Evolutionary conservation across 2,329 filamentous ascomycete species (phyloP).

Genomic region (Trichoderma cornu-damae): DNA sequence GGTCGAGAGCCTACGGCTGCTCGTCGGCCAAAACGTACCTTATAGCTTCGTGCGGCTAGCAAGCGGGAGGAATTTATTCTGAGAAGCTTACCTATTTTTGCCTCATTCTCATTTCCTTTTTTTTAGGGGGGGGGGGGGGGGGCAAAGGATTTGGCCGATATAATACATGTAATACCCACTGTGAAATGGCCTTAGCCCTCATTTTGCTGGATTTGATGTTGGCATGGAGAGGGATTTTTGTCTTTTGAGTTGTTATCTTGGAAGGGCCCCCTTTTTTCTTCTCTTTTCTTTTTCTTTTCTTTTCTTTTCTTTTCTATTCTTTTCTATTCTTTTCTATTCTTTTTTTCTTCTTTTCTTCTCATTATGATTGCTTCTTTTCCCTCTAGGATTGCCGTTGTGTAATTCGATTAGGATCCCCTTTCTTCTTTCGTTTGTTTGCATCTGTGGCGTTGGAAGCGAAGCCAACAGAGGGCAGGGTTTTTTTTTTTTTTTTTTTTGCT

Average conservation of each 20-base stretch:
- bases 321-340: too few species aligned
- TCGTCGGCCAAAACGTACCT: slow-evolving; percentile 81
- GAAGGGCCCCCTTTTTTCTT: too few species aligned
- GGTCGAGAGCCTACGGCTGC: slow-evolving; percentile 69
- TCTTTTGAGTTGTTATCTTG: neutral
- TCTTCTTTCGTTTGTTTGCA: slow-evolving; percentile 5
- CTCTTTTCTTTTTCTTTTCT: too few species aligned
- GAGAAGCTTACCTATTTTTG: slow-evolving; percentile 18
- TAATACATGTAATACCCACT: slow-evolving; percentile 15
- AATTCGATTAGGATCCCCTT: neutral
- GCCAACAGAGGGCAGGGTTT: slow-evolving; percentile 5
- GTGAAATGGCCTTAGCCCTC: slow-evolving; percentile 1
- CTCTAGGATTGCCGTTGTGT: neutral
- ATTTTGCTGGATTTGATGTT: neutral
- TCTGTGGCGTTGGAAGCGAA: slow-evolving; percentile 16
- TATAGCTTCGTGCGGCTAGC: slow-evolving; percentile 82
- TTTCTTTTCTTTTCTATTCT: neutral
- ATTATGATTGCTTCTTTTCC: too few species aligned
- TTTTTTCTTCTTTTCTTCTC: too few species aligned
- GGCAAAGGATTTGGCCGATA: slow-evolving; percentile 2
- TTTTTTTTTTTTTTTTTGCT: neutral
- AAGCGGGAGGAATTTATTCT: slow-evolving; percentile 47
- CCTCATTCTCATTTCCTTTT: too few species aligned
- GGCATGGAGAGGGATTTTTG: neutral
- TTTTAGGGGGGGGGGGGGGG: too few species aligned